Conservation (phyloP, 2,329 filamentous ascomycete species). For the Phaeosphaeriaceae sp. region DNA sequence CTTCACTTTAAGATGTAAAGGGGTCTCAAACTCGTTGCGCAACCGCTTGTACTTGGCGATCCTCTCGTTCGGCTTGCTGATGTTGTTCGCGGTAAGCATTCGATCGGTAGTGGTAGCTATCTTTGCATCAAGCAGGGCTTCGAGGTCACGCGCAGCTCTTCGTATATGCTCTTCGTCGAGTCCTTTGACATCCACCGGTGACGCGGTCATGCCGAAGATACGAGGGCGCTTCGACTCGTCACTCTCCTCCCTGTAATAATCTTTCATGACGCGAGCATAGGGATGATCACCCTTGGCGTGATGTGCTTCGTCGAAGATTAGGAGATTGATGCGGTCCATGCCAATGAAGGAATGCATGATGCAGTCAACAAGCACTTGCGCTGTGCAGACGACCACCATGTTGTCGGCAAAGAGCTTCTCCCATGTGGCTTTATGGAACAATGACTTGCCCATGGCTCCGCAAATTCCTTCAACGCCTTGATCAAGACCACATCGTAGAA, state of each 20-base stretch:
- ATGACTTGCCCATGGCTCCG: constrained; percentile 70
- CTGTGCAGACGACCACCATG: constrained; percentile 91
- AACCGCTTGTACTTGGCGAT: constrained; percentile 65
- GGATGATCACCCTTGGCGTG: constrained; percentile 94
- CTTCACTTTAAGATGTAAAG: constrained; percentile 68
- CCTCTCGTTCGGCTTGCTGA: constrained; percentile 68
- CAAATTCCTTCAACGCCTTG: constrained; percentile 77
- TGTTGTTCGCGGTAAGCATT: constrained; percentile 64
- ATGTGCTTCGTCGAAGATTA: constrained; percentile 96
- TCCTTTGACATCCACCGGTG: constrained; percentile 81
- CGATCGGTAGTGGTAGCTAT: constrained; percentile 80
- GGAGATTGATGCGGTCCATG: constrained; percentile 84
- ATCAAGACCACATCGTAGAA: constrained; percentile 82
- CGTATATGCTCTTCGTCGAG: constrained; percentile 65
- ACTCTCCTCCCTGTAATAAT: constrained; percentile 72
- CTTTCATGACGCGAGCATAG: constrained; percentile 87
- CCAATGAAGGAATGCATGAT: constrained; percentile 79
- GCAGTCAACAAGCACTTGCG: constrained; percentile 82
- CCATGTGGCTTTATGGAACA: constrained; percentile 70
- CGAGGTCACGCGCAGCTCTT: constrained; percentile 74
- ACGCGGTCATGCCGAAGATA: constrained; percentile 96
- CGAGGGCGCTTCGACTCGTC: constrained; percentile 66
- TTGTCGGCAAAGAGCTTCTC: constrained; percentile 65
- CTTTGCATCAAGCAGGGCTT: constrained; percentile 77
- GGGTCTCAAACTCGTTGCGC: constrained; percentile 65